Base-by-base conservation (phyloP, 352 stramenopile genomes). In the Phytopythium helicoides region DNA sequence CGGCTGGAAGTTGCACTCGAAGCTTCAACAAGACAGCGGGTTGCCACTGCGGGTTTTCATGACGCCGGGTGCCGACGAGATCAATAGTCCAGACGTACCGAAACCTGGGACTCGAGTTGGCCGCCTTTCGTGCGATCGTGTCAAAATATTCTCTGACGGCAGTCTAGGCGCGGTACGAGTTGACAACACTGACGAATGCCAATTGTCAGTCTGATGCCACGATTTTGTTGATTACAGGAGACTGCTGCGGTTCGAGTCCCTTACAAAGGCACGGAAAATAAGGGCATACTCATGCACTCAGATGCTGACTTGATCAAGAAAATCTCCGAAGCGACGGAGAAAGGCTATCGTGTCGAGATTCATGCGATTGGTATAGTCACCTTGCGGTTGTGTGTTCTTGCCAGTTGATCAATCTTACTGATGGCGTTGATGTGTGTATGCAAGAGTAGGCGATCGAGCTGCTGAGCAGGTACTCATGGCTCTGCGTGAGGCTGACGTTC, bases 61-160 rank as follows among this genome's bases (percentile, higher is more conserved):
- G 45, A 95, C 86, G 11, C 76, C 80, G 6, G 73, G 71, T 9
- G 81, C 89, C 48, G 63, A 84, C 25, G 86, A 94, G 38, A 49
- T 93, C 25, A 59, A 63, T 18, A 66, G 85, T 12, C n/a, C 62
- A 3, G 52, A 53, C 16, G 84, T 63, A 0, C 74, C 75, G 3
- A 62, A 60, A 28, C 52, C 77, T n/a, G 71, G 68, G 3, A 63
- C 64, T 19, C 65, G 61, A 11, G 54, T 77, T 21, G 76, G 70
- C 1, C 60, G 96, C 25, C 44, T 97, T 12, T 81, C 73, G 8
- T 93, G 86, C 47, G 78, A 95, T 46, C 82, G 89, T 22, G 76
- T 96, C 55, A 97, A 97, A 56, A 71, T 96, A 41, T 97, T 94
- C 48, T 84, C 77, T 10, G 89, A 97, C 47, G 89, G 89, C 14